Evolutionary conservation across 352 stramenopile genomes (phyloP), one percentile per base, ranked within the genome.

Genomic region (Globisporangium parvum): DNA sequence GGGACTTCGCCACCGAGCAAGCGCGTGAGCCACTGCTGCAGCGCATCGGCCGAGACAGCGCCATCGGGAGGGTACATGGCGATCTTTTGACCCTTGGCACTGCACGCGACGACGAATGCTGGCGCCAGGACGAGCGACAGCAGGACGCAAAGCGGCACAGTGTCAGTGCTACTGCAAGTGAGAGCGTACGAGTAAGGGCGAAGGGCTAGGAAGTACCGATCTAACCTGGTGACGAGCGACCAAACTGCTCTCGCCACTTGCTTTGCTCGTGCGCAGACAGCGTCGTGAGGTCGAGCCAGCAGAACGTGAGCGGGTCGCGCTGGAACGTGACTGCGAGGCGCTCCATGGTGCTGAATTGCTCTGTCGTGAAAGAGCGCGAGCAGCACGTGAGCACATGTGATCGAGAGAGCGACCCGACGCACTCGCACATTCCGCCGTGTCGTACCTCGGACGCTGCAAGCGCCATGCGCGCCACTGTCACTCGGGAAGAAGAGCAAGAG

Each of bases 261-360:
- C 40, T 23, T 0, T 63, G 71, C 39, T 80, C 71, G 12, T 62
- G 53, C 3, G 57, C 11, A 1, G 68, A 35, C 14, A 71, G 56
- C 21, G 57, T 47, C 18, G 65, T 62, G 26, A 91, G 31, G 53
- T 94, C 77, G 20, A 85, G 48, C 85, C 85, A 94, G 55, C 75
- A 89, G 55, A 91, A 90, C 4, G 77, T 89, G 15, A 94, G 46
- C 10, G 85, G 81, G 55, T 94, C 85, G 28, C 67, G 73, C 24
- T 74, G 71, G 55, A 91, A 90, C 57, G 88, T 80, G 11, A 58
- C 69, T 3, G 81, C 75, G 0, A 90, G 65, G 33, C 77, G 85
- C 47, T 91, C 80, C 12, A 90, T 70, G 18, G 77, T 45, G 17
- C 55, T 66, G 49, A 89, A 87, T 66, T 94, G 85, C 20, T 89